Evolutionary conservation across 2,329 filamentous ascomycete genomes (phyloP).

Genomic region (Sarocladium kiliense): DNA sequence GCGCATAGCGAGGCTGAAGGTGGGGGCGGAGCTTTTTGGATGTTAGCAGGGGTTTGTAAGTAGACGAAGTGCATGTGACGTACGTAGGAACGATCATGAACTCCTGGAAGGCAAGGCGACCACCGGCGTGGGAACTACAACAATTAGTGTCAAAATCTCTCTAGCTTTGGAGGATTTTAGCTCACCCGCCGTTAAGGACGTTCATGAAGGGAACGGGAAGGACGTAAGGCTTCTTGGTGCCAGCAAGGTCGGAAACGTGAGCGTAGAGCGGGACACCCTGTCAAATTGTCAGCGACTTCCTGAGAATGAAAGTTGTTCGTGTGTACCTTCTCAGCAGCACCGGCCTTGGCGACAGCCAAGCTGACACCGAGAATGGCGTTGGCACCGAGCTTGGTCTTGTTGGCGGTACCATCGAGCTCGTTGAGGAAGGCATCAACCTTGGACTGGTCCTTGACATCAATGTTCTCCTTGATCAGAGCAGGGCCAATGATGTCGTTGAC

Average conservation of each 20-base stretch:
- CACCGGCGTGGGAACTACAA: slow-evolving; percentile 84
- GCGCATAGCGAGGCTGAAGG: slow-evolving; percentile 93
- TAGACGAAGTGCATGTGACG: slow-evolving; percentile 25
- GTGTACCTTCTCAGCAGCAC: slow-evolving; percentile 76
- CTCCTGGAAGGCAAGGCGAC: slow-evolving; percentile 90
- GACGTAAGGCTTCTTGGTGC: slow-evolving; percentile 88
- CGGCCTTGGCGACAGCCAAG: slow-evolving; percentile 81
- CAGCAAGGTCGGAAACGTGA: slow-evolving; percentile 81
- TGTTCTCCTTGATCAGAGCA: slow-evolving; percentile 72
- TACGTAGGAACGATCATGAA: slow-evolving; percentile 90
- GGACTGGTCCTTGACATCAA: slow-evolving; percentile 84
- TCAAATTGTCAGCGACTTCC: neutral
- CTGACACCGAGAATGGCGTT: slow-evolving; percentile 85
- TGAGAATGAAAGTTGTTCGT: too few relatives aligned
- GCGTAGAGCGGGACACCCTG: slow-evolving; percentile 78
- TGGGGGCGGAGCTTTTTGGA: slow-evolving; percentile 59
- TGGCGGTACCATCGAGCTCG: slow-evolving; percentile 75
- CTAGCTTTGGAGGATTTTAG: neutral
- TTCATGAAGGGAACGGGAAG: slow-evolving; percentile 92
- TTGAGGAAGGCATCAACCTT: slow-evolving; percentile 81
- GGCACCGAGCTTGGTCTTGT: slow-evolving; percentile 85
- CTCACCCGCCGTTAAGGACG: slow-evolving; percentile 73
- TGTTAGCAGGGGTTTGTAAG: slow-evolving; percentile 9
- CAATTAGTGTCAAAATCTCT: slow-evolving; percentile 14
- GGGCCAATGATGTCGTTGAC: slow-evolving; percentile 79